These are phyloP conservation scores for Stellera chamaejasme DNA, from an alignment of 345 rosid genomes.

Conservation along the genomic window DNA sequence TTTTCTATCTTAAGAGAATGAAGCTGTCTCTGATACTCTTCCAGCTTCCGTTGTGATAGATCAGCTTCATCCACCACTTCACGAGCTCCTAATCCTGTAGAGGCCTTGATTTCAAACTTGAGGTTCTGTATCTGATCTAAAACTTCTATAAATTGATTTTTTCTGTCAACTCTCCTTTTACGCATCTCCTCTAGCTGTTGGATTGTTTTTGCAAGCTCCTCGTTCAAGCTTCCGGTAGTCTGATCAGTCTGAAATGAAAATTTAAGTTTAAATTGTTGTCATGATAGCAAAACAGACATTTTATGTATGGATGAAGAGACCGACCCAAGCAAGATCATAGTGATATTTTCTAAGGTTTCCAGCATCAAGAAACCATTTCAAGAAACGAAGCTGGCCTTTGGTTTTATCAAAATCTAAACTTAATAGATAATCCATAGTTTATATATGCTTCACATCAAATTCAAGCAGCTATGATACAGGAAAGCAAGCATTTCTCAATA, in stretches of 20 bases:
- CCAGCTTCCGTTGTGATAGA: constrained; percentile 60
- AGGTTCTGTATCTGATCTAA: constrained; percentile 39
- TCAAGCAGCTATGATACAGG: too few species aligned
- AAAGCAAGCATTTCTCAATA: too few species aligned
- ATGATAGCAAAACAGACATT: neutral
- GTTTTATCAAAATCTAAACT: too few species aligned
- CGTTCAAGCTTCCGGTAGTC: constrained; percentile 61
- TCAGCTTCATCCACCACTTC: constrained; percentile 48
- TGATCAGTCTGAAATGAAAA: constrained; percentile 47
- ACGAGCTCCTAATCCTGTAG: constrained; percentile 21
- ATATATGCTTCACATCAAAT: too few species aligned
- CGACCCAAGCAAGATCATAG: neutral
- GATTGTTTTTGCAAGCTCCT: constrained; percentile 54
- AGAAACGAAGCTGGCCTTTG: too few species aligned
- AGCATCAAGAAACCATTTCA: too few species aligned
- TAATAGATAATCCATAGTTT: too few species aligned
- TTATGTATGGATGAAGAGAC: neutral
- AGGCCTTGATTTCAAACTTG: constrained; percentile 45
- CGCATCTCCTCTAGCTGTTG: constrained; percentile 82
- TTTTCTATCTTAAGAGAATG: constrained; percentile 56
- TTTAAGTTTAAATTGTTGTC: constrained; percentile 4
- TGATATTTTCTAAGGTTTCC: too few species aligned
- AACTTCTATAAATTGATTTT: constrained; percentile 58
- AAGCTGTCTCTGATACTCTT: constrained; percentile 51
- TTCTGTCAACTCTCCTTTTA: constrained; percentile 61